phyloP scores from a whole-genome alignment of 495 filamentous ascomycete genomes.

The Neurospora cerealis region DNA sequence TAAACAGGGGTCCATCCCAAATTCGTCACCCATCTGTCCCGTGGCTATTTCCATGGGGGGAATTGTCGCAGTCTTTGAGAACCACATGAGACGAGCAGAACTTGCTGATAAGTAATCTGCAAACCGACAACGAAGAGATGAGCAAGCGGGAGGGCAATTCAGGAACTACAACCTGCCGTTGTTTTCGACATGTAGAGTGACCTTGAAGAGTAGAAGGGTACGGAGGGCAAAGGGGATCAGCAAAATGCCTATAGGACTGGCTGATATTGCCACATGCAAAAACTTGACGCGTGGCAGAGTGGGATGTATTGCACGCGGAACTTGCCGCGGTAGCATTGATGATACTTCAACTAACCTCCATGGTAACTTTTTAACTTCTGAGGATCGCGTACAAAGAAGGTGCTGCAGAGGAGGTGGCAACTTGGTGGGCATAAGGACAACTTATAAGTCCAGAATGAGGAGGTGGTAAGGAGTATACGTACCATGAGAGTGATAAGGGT shows the following conservation, averaged over 20 bases:
- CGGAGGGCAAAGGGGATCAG: neutral
- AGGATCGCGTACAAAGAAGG: neutral
- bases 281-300: neutral
- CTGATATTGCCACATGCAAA: neutral
- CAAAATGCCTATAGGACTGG: neutral
- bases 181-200: neutral
- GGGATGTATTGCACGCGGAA: neutral
- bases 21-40: neutral
- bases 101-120: neutral
- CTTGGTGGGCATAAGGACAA: neutral
- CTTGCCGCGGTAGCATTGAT: neutral
- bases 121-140: neutral
- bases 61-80: neutral
- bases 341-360: neutral
- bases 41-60: neutral
- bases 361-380: neutral
- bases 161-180: neutral
- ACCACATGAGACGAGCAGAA: neutral
- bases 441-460: neutral
- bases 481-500: neutral
- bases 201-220: too few relatives aligned
- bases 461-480: neutral
- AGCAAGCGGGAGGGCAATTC: neutral
- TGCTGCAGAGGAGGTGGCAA: neutral
- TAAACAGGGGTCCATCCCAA: neutral